phyloP scores from a whole-genome alignment of 768 basidiomycete genomes.

The Albatrellus ellisii region DNA sequence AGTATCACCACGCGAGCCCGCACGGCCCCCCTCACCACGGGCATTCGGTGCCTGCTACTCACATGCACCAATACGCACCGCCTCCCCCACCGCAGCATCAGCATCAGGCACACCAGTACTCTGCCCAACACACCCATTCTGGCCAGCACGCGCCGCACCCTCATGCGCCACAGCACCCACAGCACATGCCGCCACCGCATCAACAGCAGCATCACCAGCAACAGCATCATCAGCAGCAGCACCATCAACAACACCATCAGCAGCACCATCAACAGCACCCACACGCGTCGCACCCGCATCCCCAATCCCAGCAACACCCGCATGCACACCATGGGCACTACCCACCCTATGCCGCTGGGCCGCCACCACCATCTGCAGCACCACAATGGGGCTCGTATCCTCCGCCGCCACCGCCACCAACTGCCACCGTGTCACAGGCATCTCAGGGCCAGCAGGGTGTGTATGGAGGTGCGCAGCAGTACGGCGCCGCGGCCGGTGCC shows the following conservation, averaged over 20 bases:
- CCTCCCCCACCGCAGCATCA: neutral
- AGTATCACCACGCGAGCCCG: neutral
- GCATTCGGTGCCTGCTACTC: neutral
- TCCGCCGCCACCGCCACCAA: conserved; percentile 7
- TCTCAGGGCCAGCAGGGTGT: neutral
- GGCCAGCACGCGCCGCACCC: too few relatives aligned
- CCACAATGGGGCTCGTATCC: neutral
- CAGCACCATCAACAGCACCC: too few relatives aligned
- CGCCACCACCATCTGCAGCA: neutral
- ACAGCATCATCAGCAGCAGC: neutral
- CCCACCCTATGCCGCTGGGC: conserved; percentile 1
- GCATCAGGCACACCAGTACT: neutral
- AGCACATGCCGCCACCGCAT: too few relatives aligned
- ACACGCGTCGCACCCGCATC: too few relatives aligned
- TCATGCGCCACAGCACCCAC: too few relatives aligned
- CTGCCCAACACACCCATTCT: neutral
- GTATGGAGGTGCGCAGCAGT: neutral
- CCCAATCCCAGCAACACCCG: neutral
- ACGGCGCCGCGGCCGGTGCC: neutral
- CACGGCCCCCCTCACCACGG: neutral
- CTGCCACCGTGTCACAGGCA: conserved; percentile 2
- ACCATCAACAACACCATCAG: too few relatives aligned
- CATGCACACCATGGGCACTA: conserved; percentile 2
- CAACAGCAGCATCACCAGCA: neutral
- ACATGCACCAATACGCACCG: neutral